Evolutionary conservation across 2,329 filamentous ascomycete species (phyloP).

Genomic region (Aspergillus sp.): DNA sequence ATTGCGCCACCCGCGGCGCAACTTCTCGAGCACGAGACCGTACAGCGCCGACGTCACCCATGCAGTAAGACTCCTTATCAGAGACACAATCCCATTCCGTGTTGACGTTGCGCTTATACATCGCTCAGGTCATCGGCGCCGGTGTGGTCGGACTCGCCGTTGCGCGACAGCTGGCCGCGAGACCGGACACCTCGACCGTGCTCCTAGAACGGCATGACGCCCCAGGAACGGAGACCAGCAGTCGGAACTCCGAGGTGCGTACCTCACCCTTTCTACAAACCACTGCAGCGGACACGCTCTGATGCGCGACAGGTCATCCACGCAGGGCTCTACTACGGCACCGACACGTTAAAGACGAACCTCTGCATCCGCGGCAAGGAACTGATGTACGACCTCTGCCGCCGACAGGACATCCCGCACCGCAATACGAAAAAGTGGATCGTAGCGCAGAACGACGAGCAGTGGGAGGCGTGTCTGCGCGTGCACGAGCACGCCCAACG

Average conservation of each 20-base stretch:
- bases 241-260: conserved; percentile 77
- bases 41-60: conserved; percentile 60
- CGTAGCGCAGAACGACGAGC: conserved; percentile 74
- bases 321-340: conserved; percentile 87
- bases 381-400: conserved; percentile 77
- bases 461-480: conserved; percentile 58
- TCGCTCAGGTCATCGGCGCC: conserved; percentile 58
- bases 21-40: conserved; percentile 44
- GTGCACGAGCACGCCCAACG: conserved; percentile 53
- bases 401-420: conserved; percentile 64
- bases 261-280: background rate
- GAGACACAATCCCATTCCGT: background rate
- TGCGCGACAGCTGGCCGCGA: conserved; percentile 66
- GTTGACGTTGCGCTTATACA: background rate
- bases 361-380: conserved; percentile 77
- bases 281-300: background rate
- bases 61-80: conserved; percentile 39
- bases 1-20: conserved; percentile 16
- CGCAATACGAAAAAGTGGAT: conserved; percentile 88
- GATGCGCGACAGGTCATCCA: conserved; percentile 70
- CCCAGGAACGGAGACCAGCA: conserved; percentile 81
- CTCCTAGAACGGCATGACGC: conserved; percentile 75
- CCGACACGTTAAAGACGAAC: conserved; percentile 70
- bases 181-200: conserved; percentile 63
- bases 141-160: conserved; percentile 79